Conservation (phyloP, 2,329 filamentous ascomycete species). For the Plectosphaerella plurivora region DNA sequence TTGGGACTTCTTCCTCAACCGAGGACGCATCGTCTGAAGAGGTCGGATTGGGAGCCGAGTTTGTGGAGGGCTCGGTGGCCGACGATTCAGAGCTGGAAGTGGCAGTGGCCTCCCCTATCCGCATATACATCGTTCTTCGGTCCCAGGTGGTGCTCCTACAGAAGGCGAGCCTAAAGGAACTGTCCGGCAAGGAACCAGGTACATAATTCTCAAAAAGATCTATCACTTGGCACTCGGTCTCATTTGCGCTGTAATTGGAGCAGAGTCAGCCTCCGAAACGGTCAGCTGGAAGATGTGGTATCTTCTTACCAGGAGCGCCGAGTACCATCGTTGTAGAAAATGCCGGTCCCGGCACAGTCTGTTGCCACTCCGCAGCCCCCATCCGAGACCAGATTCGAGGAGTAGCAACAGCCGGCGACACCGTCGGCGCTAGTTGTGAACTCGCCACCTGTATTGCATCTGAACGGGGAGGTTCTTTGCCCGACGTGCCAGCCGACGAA, state of each 20-base stretch:
- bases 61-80: neutral
- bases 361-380: neutral
- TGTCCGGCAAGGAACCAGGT: neutral
- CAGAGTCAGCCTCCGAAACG: neutral
- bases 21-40: neutral
- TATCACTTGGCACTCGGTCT: neutral
- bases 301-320: neutral
- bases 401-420: neutral
- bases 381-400: neutral
- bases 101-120: neutral
- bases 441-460: neutral
- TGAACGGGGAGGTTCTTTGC: neutral
- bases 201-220: neutral
- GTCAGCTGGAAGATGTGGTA: neutral
- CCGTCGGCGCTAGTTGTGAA: neutral
- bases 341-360: neutral
- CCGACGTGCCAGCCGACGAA: neutral
- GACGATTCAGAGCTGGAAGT: neutral
- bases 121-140: neutral
- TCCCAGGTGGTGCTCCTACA: neutral
- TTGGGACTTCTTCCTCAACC: neutral
- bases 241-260: neutral
- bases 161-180: neutral
- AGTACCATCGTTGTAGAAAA: neutral
- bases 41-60: neutral